Percentiles rank a stretch among this genome's conserved stretches.
Conservation (phyloP, 2,329 filamentous ascomycete genomes). For the Thielaviopsis euricoi region DNA sequence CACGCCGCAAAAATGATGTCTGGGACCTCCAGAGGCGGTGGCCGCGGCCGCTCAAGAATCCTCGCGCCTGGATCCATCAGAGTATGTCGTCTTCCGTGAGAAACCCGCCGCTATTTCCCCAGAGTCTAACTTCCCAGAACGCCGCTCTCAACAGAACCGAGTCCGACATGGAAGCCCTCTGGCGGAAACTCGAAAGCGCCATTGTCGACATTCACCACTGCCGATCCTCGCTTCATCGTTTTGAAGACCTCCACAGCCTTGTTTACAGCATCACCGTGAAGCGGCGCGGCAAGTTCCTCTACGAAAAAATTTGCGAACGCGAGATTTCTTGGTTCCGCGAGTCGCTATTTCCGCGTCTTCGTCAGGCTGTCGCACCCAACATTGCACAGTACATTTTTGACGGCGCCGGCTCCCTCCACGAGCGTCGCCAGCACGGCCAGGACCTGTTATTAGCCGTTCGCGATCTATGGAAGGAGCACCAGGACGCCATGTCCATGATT, state of each 20-base stretch:
- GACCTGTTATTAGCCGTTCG: slow-evolving; percentile 63
- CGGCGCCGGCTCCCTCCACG: slow-evolving; percentile 50
- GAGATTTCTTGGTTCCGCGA: slow-evolving; percentile 67
- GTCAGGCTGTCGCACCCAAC: slow-evolving; percentile 51
- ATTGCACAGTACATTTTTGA: slow-evolving; percentile 46
- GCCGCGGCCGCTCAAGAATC: slow-evolving; percentile 5
- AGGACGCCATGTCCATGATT: slow-evolving; percentile 88
- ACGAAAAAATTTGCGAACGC: slow-evolving; percentile 62
- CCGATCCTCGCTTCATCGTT: slow-evolving; percentile 77
- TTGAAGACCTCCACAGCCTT: slow-evolving; percentile 86
- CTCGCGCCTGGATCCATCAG: slow-evolving; percentile 2
- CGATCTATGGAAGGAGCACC: slow-evolving; percentile 74
- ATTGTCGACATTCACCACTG: slow-evolving; percentile 81
- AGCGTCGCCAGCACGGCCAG: slow-evolving; percentile 66
- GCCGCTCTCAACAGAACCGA: not conserved
- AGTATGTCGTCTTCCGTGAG: not conserved
- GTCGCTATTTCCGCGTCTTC: slow-evolving; percentile 56
- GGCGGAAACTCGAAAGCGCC: slow-evolving; percentile 60
- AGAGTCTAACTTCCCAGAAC: not conserved
- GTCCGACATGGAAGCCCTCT: slow-evolving; percentile 73
- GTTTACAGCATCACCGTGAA: slow-evolving; percentile 87
- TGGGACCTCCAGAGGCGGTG: slow-evolving; percentile 3
- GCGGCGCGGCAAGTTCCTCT: slow-evolving; percentile 70
- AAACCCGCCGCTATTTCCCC: not conserved
- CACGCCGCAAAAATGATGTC: slow-evolving; percentile 11